Percentiles rank a stretch among this genome's conserved stretches.
Evolutionary conservation across 73 alveolate genomes (phyloP).

Genomic region (Durusdinium trenchii): DNA sequence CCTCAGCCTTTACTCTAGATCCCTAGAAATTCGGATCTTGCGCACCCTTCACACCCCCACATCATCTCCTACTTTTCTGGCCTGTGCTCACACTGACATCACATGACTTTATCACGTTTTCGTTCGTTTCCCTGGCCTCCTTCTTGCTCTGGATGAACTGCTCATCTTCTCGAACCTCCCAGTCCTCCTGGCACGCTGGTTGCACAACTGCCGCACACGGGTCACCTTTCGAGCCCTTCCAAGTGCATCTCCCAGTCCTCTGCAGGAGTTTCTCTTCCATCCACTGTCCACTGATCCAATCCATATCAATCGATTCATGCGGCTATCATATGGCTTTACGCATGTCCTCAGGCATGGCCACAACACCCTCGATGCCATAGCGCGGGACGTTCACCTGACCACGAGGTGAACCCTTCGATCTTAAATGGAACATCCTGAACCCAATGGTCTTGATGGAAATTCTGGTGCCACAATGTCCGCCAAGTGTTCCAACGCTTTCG

Average conservation of each 20-base stretch:
- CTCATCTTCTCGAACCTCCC: constrained; percentile 94
- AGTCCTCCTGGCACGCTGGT: constrained; percentile 40
- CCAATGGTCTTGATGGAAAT: no score
- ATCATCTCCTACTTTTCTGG: no score
- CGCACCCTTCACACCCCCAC: no score
- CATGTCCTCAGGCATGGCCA: constrained; percentile 76
- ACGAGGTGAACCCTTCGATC: no score
- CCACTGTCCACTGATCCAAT: background rate
- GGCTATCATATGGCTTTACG: background rate
- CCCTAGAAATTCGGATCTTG: no score
- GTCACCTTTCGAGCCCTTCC: background rate
- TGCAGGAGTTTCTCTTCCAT: no score
- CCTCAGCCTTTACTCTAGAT: no score
- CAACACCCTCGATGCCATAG: constrained; percentile 95
- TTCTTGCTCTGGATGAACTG: constrained; percentile 77
- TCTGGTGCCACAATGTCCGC: no score
- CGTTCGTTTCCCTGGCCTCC: background rate
- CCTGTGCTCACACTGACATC: no score
- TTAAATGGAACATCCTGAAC: no score
- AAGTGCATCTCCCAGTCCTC: background rate
- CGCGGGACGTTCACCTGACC: constrained; percentile 92
- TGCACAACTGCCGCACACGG: background rate
- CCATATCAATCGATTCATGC: background rate
- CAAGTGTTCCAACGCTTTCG: no score
- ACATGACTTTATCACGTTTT: background rate